Percentiles rank a stretch among this genome's conserved stretches.
Conservation (phyloP, 306 rosid genomes). For the Malus fusca region DNA sequence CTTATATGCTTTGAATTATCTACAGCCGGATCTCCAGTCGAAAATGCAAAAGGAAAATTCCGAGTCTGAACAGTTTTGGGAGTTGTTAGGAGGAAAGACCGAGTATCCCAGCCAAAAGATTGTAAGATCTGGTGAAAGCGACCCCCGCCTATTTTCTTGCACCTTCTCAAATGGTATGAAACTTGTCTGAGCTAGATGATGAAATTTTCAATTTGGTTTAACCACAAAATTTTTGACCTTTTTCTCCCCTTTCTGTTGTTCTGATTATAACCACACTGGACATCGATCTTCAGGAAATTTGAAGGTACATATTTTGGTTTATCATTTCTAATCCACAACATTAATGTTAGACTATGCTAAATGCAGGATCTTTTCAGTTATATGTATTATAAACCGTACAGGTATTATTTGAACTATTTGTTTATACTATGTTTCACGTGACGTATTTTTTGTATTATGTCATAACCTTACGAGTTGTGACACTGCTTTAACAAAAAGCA, state of each 20-base stretch:
- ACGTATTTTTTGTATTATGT: background rate
- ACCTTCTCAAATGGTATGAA: conserved; percentile 53
- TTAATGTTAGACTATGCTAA: conserved; percentile 9
- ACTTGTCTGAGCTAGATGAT: conserved; percentile 11
- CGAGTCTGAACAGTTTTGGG: conserved; percentile 95
- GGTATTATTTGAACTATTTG: background rate
- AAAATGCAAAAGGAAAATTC: conserved; percentile 77
- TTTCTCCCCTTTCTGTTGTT: conserved; percentile 21
- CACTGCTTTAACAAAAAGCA: background rate
- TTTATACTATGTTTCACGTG: background rate
- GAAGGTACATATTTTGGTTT: conserved; percentile 47
- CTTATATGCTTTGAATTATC: conserved; percentile 32
- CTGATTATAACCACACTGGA: conserved; percentile 20
- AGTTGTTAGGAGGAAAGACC: conserved; percentile 67
- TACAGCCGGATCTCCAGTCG: conserved; percentile 84
- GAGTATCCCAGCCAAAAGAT: conserved; percentile 82
- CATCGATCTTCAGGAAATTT: conserved; percentile 50
- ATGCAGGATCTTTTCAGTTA: background rate
- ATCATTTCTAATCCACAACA: conserved; percentile 11
- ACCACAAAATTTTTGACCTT: conserved; percentile 19
- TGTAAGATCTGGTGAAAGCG: conserved; percentile 57
- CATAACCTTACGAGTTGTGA: background rate
- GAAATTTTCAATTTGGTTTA: conserved; percentile 15
- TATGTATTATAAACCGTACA: conserved; percentile 2
- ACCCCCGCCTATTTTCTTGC: conserved; percentile 82